phyloP scores from a whole-genome alignment of 164 flowering plant species.

The Liquidambar formosana region DNA sequence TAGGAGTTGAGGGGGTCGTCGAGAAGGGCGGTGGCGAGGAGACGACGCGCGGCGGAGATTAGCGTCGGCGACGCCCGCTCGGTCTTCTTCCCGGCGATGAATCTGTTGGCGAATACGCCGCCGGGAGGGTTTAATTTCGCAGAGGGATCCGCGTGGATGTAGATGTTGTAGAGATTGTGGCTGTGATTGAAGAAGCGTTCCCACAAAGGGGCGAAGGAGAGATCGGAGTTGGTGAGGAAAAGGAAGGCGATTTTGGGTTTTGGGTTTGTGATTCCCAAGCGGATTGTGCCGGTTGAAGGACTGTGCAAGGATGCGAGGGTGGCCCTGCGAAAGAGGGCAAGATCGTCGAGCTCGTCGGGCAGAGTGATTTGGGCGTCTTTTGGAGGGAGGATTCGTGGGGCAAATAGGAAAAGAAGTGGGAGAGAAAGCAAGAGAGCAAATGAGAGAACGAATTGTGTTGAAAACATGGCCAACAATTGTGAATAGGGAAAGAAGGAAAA shows the following conservation, averaged over 20 bases:
- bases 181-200: slow-evolving; percentile 54
- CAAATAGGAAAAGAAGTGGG: slow-evolving; percentile 52
- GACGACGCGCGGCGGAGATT: slow-evolving; percentile 84
- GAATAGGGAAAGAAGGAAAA: too few relatives aligned
- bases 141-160: slow-evolving; percentile 86
- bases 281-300: slow-evolving; percentile 21
- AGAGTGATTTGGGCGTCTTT: slow-evolving; percentile 44
- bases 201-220: slow-evolving; percentile 82
- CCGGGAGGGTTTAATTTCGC: slow-evolving; percentile 36
- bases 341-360: slow-evolving; percentile 79
- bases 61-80: slow-evolving; percentile 77
- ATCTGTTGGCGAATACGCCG: slow-evolving; percentile 45
- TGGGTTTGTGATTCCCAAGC: slow-evolving; percentile 32
- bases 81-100: slow-evolving; percentile 65
- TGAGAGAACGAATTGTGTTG: slow-evolving; percentile 46
- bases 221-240: slow-evolving; percentile 83
- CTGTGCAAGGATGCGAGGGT: slow-evolving; percentile 16
- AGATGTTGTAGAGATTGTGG: slow-evolving; percentile 56
- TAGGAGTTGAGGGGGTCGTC: slow-evolving; percentile 73
- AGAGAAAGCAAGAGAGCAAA: slow-evolving; percentile 58
- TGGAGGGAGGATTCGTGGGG: slow-evolving; percentile 58
- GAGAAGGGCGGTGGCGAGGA: slow-evolving; percentile 78
- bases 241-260: slow-evolving; percentile 80
- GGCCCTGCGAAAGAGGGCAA: slow-evolving; percentile 69
- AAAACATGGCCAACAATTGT: slow-evolving; percentile 26